These are phyloP conservation scores for Pseudohalonectria lignicola DNA, from an alignment of 2,329 filamentous ascomycete genomes.

Conservation along the genomic window DNA sequence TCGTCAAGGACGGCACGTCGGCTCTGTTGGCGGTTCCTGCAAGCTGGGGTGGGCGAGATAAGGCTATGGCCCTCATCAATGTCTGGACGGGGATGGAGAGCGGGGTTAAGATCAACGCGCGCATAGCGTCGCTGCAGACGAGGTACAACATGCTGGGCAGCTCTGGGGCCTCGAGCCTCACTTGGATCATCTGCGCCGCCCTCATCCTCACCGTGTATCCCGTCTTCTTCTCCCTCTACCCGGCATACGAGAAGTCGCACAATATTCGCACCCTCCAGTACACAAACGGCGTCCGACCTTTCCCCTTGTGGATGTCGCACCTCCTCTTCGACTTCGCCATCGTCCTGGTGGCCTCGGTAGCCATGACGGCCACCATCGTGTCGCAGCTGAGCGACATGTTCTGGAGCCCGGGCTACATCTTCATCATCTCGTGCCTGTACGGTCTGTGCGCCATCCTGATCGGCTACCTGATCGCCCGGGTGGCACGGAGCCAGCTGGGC, in stretches of 20 bases:
- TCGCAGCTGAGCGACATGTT: slow-evolving; percentile 49
- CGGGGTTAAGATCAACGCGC: slow-evolving; percentile 57
- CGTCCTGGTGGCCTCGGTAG: slow-evolving; percentile 52
- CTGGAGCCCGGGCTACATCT: slow-evolving; percentile 73
- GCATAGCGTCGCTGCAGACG: slow-evolving; percentile 66
- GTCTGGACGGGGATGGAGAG: slow-evolving; percentile 52
- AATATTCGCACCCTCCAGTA: slow-evolving; percentile 84
- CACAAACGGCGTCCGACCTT: slow-evolving; percentile 75
- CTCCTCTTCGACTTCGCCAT: slow-evolving; percentile 69
- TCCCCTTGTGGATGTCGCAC: slow-evolving; percentile 80
- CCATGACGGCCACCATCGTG: slow-evolving; percentile 60
- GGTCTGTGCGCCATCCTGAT: slow-evolving; percentile 67
- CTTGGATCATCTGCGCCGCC: too few relatives aligned
- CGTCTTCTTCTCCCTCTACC: slow-evolving; percentile 80
- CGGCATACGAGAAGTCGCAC: slow-evolving; percentile 66
- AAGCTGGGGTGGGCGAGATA: slow-evolving; percentile 48
- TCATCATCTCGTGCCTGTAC: slow-evolving; percentile 70
- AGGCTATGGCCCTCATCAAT: slow-evolving; percentile 53
- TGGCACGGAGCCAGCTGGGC: slow-evolving; percentile 67
- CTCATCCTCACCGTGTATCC: slow-evolving; percentile 70
- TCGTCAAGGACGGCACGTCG: slow-evolving; percentile 50
- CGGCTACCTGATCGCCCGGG: slow-evolving; percentile 71
- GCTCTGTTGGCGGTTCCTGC: slow-evolving; percentile 55
- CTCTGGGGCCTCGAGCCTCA: too few relatives aligned
- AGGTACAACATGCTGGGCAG: too few relatives aligned